Evolutionary conservation across 2,329 filamentous ascomycete genomes (phyloP), one percentile per base, ranked within the genome.

Genomic region (Penicillium paneum): DNA sequence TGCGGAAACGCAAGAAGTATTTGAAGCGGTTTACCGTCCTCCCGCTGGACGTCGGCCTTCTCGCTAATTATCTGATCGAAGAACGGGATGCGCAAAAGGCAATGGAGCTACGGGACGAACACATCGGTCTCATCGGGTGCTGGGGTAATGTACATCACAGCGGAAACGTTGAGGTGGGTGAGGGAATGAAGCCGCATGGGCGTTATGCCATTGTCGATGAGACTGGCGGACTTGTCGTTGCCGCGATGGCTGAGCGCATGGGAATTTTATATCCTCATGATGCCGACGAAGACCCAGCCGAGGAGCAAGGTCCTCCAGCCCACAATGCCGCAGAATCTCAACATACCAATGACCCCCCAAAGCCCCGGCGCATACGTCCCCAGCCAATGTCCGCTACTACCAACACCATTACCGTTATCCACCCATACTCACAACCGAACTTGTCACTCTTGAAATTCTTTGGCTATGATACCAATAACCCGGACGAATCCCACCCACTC

Each of bases 1-100:
- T 97, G 17, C 81, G 96, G 42, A 99, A 99, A 77, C 88, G 90
- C 60, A 92, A 87, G 70, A 99, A 99, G 74, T 97, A 96, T 71
- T 82, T 97, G 60, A 87, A 89, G 65, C 82, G 91, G 12, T 97
- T 99, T 67, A 90, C 89, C 0, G 84, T 94, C 1, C 73, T 96
- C 48, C 93, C 93, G 0, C 76, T 97, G 63, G 91, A 97, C 67
- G 85, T 95, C 13, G 81, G 86, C 0, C 81, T 85, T 60, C 78
- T 97, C 58, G 85, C 86, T 19, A 83, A 91, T 62, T 95, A 88
- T 78, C 80, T 93, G 66, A 75, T 96, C 46, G 80, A 87, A 53
- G 90, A 95, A 64, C 90, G 88, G 66, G 92, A 97, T 63, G 81
- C 90, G 0, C 77, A 79, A 56, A 91, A 88, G 71, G 89, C 95